phyloP scores from a whole-genome alignment of 1,284 basidiomycete species.

The Thelephora terrestris region DNA sequence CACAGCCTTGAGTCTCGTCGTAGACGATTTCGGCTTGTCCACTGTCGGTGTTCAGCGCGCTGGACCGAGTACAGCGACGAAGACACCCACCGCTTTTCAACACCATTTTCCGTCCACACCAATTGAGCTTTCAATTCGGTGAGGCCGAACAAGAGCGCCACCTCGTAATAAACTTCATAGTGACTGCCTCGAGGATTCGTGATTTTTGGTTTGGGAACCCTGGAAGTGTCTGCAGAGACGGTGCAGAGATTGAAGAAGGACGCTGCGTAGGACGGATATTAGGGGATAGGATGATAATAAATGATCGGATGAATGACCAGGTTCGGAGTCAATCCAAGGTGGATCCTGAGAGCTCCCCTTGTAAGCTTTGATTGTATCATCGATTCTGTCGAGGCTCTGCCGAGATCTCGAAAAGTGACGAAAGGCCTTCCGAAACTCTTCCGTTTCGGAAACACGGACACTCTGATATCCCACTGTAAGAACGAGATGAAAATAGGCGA shows the following conservation, averaged over 20 bases:
- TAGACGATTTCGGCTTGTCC: too few species aligned
- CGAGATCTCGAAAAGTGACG: conserved; percentile 23
- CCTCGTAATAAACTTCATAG: conserved; percentile 32
- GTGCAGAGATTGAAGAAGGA: conserved; percentile 34
- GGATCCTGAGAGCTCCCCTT: conserved; percentile 27
- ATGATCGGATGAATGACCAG: conserved; percentile 21
- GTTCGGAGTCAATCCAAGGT: conserved; percentile 35
- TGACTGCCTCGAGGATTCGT: conserved; percentile 17
- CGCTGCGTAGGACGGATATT: conserved; percentile 17
- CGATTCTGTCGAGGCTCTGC: conserved; percentile 17
- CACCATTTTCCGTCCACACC: conserved; percentile 30
- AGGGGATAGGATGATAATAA: not conserved
- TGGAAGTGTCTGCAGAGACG: conserved; percentile 29
- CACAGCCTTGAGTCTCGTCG: too few species aligned
- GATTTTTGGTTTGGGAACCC: conserved; percentile 14
- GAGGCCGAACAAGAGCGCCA: conserved; percentile 39
- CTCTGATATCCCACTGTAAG: conserved; percentile 20
- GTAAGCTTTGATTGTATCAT: conserved; percentile 30
- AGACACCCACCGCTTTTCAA: too few species aligned
- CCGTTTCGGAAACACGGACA: conserved; percentile 22
- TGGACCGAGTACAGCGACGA: too few species aligned
- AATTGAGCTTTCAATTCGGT: conserved; percentile 35
- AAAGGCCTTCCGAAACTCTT: conserved; percentile 32
- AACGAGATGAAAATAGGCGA: not conserved
- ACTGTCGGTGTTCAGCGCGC: too few species aligned